Base-by-base conservation (phyloP, 345 rosid species). In the Crucihimalaya himalaica region DNA sequence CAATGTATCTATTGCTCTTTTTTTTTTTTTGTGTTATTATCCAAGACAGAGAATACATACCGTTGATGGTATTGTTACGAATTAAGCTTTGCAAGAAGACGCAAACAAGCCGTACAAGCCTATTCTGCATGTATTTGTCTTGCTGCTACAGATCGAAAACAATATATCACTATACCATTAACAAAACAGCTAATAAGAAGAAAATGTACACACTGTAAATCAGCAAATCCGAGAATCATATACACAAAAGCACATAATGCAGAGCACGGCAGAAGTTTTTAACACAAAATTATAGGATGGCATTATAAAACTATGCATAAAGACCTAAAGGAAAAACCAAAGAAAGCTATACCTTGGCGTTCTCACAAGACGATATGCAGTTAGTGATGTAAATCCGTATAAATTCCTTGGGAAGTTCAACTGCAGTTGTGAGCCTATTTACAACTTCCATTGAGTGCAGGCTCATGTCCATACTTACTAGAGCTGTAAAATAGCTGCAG, bases 111-210 rank as follows among this genome's bases (percentile, higher is more conserved):
- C 99, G 85, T 32, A 92, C 99, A 46, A 96, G 98, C 82, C 99
- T 88, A 84, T 89, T 96, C 87, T 96, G 98, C 98, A 96, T 90
- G 86, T 92, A 92, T 78, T 89, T 96, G 72, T 96, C 98, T 96
- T 96, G 93, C 68, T 85, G 86, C 81, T 77, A 52, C 64, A 47
- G 43, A 78, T 19, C 35, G 28, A 50, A 42, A 78, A 52, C 71
- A 62, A 76, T 66, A 14, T 20, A 76, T 76, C 66, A 76, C 75
- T 63, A 34, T 53, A 46, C 34, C 23, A 56, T 55, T 40, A 42
- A 6, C 11, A 15, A 69, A 35, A 25, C 35, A 55, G 57, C 43
- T 35, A 31, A 8, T 25, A 8, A 3, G 6, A 29, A 61, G 5
- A n/a, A 15, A 21, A 32, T 6, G 48, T 32, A 46, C 73, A 65